These are phyloP conservation scores for Populus alba DNA, from an alignment of 345 rosid genomes.

Conservation along the genomic window DNA sequence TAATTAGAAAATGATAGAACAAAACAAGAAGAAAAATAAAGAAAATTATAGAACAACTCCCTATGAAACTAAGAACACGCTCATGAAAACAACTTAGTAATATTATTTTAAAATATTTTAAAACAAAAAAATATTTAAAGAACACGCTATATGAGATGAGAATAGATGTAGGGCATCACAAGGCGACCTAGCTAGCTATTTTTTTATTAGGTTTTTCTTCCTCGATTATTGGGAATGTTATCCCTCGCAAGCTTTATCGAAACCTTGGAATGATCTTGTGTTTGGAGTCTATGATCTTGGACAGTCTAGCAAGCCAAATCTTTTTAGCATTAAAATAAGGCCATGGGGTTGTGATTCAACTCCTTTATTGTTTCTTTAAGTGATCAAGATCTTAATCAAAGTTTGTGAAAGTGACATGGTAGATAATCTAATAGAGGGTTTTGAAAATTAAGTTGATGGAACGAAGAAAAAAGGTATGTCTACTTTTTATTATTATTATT, in stretches of 20 bases:
- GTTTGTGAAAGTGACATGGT: slow-evolving; percentile 18
- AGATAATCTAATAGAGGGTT: too few species aligned
- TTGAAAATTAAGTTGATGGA: too few species aligned
- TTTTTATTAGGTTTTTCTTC: background rate
- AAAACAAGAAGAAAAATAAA: too few species aligned
- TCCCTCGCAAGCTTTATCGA: background rate
- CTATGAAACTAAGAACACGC: too few species aligned
- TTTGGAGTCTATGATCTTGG: background rate
- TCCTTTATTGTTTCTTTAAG: background rate
- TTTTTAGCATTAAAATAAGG: background rate
- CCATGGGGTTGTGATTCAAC: background rate
- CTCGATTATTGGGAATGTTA: background rate
- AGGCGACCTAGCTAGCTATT: background rate
- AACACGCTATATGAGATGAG: background rate
- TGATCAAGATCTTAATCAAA: background rate
- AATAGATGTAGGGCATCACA: background rate
- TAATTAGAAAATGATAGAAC: too few species aligned
- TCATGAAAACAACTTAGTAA: too few species aligned
- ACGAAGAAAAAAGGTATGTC: too few species aligned
- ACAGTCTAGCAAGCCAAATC: background rate
- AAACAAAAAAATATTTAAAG: too few species aligned
- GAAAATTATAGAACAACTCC: too few species aligned
- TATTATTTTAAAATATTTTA: too few species aligned
- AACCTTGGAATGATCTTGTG: background rate
- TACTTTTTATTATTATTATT: background rate